Base-by-base conservation (phyloP, 2,329 filamentous ascomycete species). In the Beauveria caledonica region DNA sequence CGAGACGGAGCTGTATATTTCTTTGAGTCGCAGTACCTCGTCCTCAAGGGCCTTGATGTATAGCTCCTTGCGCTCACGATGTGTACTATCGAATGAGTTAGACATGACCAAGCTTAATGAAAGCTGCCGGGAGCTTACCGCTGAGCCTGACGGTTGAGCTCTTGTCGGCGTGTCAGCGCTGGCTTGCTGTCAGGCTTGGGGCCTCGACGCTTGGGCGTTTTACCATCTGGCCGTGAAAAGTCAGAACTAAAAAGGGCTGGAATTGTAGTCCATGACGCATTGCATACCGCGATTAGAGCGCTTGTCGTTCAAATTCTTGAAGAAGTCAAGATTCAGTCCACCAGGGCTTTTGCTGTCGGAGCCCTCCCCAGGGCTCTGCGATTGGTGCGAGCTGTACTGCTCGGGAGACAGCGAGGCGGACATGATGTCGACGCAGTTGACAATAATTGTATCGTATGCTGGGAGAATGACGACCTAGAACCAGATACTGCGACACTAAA, bases 111-210 rank as follows among this genome's bases (percentile, higher is more conserved):
- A 19, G 40, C 7, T 23, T 15, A 5, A 25, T 9, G 53, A 13
- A 8, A 23, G n/a, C 29, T 15, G 36, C 11, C 23, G 7, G 17
- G 21, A 45, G 63, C 75, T 67, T 84, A 95, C 92, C 92, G 88
- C 74, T 97, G 94, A 33, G 94, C 94, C 76, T 97, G 93, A 64
- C 94, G 85, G 71, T 97, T 97, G 63, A 97, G 78, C 73, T 97
- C 93, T 71, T 97, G 94, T 64, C 93, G 85, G 63, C 93, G 83
- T 21, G 93, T 97, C 68, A 96, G 77, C 49, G 94, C 93, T 19
- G 94, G 94, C 71, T 96, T 97, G 78, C 89, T 95, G 73, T 97
- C 94, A 21, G 94, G 94, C 72, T 97, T 97, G 0, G 94, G 94
- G 1, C 94, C 94, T 73, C 94, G 86, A 66, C 90, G 86, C 76